These are phyloP conservation scores for Melastoma malabathricum DNA, from an alignment of 345 rosid species.

Conservation along the genomic window DNA sequence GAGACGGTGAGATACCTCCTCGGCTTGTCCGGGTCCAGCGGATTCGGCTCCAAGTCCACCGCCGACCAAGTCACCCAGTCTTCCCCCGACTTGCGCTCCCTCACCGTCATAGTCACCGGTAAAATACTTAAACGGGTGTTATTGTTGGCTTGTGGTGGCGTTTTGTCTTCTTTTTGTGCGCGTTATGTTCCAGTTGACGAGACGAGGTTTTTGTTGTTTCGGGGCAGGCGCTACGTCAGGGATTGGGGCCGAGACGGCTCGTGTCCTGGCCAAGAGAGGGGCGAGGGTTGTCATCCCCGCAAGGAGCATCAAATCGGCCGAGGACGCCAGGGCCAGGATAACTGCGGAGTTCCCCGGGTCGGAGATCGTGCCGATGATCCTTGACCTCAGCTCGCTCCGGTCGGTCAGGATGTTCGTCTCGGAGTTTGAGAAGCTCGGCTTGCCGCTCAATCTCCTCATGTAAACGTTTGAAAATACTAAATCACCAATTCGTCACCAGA, in stretches of 20 bases:
- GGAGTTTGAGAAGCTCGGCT: constrained; percentile 49
- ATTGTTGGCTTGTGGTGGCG: not conserved
- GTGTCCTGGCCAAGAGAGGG: constrained; percentile 66
- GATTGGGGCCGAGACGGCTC: constrained; percentile 93
- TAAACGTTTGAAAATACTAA: constrained; percentile 6
- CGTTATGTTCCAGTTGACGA: too few species aligned
- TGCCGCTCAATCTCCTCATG: constrained; percentile 93
- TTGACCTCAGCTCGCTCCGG: constrained; percentile 78
- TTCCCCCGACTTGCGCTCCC: constrained; percentile 39
- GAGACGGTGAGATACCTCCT: constrained; percentile 58
- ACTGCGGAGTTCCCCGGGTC: constrained; percentile 57
- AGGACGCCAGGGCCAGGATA: constrained; percentile 67
- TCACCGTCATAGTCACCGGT: constrained; percentile 90
- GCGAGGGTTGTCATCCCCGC: constrained; percentile 77
- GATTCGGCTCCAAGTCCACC: constrained; percentile 84
- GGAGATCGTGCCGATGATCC: constrained; percentile 58
- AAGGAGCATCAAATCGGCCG: constrained; percentile 65
- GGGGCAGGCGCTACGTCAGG: constrained; percentile 89
- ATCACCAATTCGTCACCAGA: too few species aligned
- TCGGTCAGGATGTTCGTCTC: constrained; percentile 59
- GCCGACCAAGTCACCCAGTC: constrained; percentile 63
- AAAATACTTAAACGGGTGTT: constrained; percentile 1
- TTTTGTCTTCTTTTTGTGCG: not conserved
- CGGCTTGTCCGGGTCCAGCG: constrained; percentile 71
- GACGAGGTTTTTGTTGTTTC: not conserved